These are phyloP conservation scores for Castanea sativa DNA, from an alignment of 306 rosid species.

Conservation along the genomic window DNA sequence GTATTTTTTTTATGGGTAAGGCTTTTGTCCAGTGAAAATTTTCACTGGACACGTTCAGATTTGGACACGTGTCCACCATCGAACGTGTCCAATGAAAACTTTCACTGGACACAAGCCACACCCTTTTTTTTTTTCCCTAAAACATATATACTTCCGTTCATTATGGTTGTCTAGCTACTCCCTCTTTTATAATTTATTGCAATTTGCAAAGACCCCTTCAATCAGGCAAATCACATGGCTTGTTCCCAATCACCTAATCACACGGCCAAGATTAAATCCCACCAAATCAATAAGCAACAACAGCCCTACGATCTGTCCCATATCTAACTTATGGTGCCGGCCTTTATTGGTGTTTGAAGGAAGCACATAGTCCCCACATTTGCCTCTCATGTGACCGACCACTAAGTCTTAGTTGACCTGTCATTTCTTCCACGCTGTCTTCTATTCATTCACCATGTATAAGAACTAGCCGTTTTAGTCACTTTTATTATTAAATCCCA, in stretches of 20 bases:
- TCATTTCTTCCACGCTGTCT: conserved; percentile 58
- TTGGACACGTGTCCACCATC: too few relatives aligned
- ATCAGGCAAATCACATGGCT: conserved; percentile 62
- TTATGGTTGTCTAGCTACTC: neutral
- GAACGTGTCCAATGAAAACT: too few relatives aligned
- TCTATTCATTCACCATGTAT: conserved; percentile 11
- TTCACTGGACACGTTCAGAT: too few relatives aligned
- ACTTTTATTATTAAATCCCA: neutral
- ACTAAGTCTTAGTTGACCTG: conserved; percentile 59
- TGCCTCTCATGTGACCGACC: conserved; percentile 95
- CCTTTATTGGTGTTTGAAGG: conserved; percentile 38
- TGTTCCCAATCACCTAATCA: conserved; percentile 49
- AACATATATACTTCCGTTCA: neutral
- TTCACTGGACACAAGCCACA: too few relatives aligned
- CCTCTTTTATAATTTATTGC: conserved; percentile 23
- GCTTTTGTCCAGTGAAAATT: too few relatives aligned
- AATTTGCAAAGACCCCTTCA: conserved; percentile 28
- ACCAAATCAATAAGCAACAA: conserved; percentile 24
- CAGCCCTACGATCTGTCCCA: conserved; percentile 57
- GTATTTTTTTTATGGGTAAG: too few relatives aligned
- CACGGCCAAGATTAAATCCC: conserved; percentile 48
- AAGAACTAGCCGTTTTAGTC: conserved; percentile 12
- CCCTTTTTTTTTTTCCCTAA: neutral
- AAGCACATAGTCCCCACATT: conserved; percentile 61
- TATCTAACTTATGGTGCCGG: conserved; percentile 58